Percentiles rank a stretch among this genome's conserved stretches.
These are phyloP conservation scores for Trametes villosa DNA, from an alignment of 768 basidiomycete genomes.

Conservation along the genomic window DNA sequence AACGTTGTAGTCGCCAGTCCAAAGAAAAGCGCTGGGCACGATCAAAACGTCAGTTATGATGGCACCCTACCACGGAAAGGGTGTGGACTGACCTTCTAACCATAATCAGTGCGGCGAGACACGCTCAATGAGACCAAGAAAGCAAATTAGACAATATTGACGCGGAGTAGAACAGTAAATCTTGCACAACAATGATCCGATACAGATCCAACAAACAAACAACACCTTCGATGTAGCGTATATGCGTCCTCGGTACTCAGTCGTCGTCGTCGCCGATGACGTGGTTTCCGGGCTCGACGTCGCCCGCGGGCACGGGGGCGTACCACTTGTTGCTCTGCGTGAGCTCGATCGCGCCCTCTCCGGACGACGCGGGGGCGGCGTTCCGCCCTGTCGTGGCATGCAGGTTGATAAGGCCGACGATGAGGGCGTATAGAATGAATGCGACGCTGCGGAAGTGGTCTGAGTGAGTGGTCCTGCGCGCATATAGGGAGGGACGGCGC, in stretches of 20 bases:
- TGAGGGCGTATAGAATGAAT: constrained; percentile 78
- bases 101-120: too few species aligned
- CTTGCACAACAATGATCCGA: constrained; percentile 1
- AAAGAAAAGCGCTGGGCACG: too few species aligned
- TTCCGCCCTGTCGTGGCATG: constrained; percentile 68
- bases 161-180: neutral
- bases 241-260: neutral
- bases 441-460: constrained; percentile 51
- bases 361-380: constrained; percentile 35
- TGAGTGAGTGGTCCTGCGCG: neutral
- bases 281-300: constrained; percentile 37
- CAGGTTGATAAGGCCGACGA: constrained; percentile 70
- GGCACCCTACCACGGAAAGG: too few species aligned
- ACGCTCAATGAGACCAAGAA: too few species aligned
- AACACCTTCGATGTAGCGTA: neutral
- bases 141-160: too few species aligned
- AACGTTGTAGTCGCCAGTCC: too few species aligned
- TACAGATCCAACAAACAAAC: neutral
- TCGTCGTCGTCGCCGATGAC: constrained; percentile 57
- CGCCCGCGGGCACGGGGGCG: constrained; percentile 55
- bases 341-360: constrained; percentile 48
- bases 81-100: too few species aligned
- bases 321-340: constrained; percentile 61
- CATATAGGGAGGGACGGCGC: constrained; percentile 18
- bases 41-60: too few species aligned